Evolutionary conservation across 2,329 filamentous ascomycete genomes (phyloP), one percentile per base, ranked within the genome.

Genomic region (Zymoseptoria tritici): DNA sequence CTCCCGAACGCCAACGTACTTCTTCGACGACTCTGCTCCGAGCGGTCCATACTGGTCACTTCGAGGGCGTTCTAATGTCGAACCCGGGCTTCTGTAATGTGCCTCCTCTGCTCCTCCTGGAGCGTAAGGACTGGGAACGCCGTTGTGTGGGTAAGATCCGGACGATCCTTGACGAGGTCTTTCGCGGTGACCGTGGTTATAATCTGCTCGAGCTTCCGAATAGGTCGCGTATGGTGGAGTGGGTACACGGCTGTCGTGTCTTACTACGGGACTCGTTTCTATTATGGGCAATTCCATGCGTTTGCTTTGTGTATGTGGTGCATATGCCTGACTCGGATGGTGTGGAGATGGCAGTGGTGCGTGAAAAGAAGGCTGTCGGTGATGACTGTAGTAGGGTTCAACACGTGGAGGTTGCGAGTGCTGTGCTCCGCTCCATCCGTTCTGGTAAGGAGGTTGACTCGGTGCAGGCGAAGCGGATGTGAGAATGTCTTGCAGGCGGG

Each of bases 1-100:
- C 19, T 73, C 70, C 50, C 68, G 62, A 21, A 70, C 59, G 0
- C 70, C 69, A n/a, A 73, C 61, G 54, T 71, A 73, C 62, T 72
- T 71, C 52, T 66, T 66, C 31, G 66, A 66, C 20, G 64, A 62
- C 56, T 72, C 71, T 1, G 63, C 59, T 13, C 62, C 64, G 2
- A 62, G 56, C 5, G 60, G 64, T n/a, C 62, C 57, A 9, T 60
- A 65, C 1, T 60, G 57, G 46, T 60, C 59, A 21, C 61, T 62
- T 9, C 57, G 55, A 24, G 63, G 56, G 21, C 66, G 58, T 52
- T 67, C 62, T n/a, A 62, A 55, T 8, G 58, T 57, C 4, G 60
- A 54, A 2, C 57, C 59, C 1, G 62, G 61, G 42, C 59, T 65
- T 20, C 64, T 60, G 42, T 69, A 67, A 36, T 64, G 62, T 8